Evolutionary conservation across 1,139 yeast species (phyloP).

Genomic region (Zygosaccharomyces sapae): DNA sequence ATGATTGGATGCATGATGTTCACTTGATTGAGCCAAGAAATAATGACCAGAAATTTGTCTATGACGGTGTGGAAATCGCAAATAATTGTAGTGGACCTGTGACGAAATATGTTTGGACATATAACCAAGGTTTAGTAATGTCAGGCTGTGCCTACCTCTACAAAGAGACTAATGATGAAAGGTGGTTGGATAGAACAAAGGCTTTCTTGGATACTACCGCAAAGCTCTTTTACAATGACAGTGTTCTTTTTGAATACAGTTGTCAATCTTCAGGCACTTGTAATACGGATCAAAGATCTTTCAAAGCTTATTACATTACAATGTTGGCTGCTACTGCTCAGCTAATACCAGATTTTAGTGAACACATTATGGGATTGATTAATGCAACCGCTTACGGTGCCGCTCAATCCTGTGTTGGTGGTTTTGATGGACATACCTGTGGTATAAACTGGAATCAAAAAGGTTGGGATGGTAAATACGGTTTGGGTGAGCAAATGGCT

Average conservation of each 20-base stretch:
- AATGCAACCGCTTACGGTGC: conserved; percentile 71
- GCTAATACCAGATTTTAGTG: conserved; percentile 60
- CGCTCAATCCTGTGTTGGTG: conserved; percentile 80
- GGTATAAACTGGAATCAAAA: conserved; percentile 71
- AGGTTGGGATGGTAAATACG: conserved; percentile 77
- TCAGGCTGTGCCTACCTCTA: conserved; percentile 81
- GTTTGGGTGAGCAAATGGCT: conserved; percentile 92
- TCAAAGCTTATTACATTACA: conserved; percentile 77
- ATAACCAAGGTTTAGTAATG: conserved; percentile 77
- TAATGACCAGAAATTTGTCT: conserved; percentile 49
- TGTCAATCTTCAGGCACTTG: conserved; percentile 66
- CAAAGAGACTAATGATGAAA: conserved; percentile 62
- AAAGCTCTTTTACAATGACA: conserved; percentile 51
- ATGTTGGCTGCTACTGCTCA: conserved; percentile 71
- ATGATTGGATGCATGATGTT: conserved; percentile 74
- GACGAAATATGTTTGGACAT: conserved; percentile 73
- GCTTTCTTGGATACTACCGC: conserved; percentile 50
- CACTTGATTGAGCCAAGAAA: conserved; percentile 47
- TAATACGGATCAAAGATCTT: conserved; percentile 85
- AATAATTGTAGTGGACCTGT: conserved; percentile 55
- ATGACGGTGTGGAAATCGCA: conserved; percentile 73
- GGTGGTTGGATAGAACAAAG: conserved; percentile 63
- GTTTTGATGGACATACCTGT: conserved; percentile 84
- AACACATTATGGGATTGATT: conserved; percentile 49
- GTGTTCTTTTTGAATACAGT: conserved; percentile 73